Evolutionary conservation across 495 filamentous ascomycete genomes (phyloP).

Genomic region (Choiromyces venosus): DNA sequence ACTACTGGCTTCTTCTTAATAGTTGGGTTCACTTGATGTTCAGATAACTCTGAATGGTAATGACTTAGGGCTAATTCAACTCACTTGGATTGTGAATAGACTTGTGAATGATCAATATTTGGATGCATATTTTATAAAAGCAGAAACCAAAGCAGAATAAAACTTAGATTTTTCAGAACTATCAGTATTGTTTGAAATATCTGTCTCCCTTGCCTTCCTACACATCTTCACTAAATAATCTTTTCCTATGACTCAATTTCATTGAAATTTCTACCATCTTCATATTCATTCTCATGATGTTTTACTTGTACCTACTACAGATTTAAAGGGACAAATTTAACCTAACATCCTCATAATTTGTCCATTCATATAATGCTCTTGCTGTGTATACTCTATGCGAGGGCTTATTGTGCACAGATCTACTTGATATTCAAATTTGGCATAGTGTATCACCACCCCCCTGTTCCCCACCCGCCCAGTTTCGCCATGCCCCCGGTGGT

Average conservation of each 20-base stretch:
- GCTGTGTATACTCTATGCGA: neutral
- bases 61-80: constrained; percentile 8
- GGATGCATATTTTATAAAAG: neutral
- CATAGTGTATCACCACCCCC: neutral
- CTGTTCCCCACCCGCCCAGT: neutral
- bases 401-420: neutral
- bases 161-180: accelerated
- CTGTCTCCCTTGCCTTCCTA: neutral
- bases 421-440: neutral
- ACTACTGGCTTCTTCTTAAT: neutral
- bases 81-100: neutral
- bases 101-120: neutral
- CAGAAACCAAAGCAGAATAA: neutral
- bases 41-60: neutral
- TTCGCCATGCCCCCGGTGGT: neutral
- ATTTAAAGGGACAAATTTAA: neutral
- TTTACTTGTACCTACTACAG: neutral
- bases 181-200: neutral
- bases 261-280: neutral
- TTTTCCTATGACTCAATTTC: neutral
- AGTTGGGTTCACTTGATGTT: neutral
- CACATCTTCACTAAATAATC: neutral
- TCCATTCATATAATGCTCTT: neutral
- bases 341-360: neutral
- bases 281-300: neutral